Evolutionary conservation across 306 rosid genomes (phyloP), one percentile per base, ranked within the genome.

Genomic region (Cucumis hystrix): DNA sequence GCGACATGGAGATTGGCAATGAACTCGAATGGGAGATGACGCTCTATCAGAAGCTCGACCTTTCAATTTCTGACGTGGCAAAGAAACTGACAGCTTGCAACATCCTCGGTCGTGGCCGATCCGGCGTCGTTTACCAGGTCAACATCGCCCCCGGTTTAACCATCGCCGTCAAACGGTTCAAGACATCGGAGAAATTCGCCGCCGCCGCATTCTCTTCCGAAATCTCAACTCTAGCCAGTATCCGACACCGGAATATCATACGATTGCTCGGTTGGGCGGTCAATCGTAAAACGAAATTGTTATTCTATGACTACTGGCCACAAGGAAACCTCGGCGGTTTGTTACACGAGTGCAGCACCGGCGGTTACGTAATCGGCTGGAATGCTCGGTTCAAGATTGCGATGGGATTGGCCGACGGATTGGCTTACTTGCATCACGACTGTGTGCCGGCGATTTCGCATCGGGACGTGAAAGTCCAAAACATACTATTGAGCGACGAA

Each of bases 391-490:
- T 90, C 80, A 90, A 80, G 87, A 94, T 94, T 83, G 98, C 96
- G 2, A 4, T 86, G 12, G 96, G 92, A 47, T 89, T 94, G 8
- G 97, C 94, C 1, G 96, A 94, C 18, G 97, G 94, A 0, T 67
- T 91, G 40, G 88, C 98, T 20, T 93, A 93, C 67, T 78, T 93
- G 78, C 98, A 93, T 82, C 94, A 93, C 62, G 97, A 93, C 72
- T 93, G 97, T 58, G 89, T 85, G n/a, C 93, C 96, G 18, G 90
- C 98, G 47, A 94, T 92, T 83, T 80, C 92, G 80, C 98, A 94
- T 85, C 95, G 98, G 28, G 98, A 93, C 60, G 98, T 92, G 15
- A 94, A 94, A 83, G 88, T 85, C 23, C 89, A 71, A 1, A 94
- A 91, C 57, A 90, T 94, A 49, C 75, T 91, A 82, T 60, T 91